These are phyloP conservation scores for Eucalyptus camaldulensis DNA, from an alignment of 345 rosid genomes.

Conservation along the genomic window DNA sequence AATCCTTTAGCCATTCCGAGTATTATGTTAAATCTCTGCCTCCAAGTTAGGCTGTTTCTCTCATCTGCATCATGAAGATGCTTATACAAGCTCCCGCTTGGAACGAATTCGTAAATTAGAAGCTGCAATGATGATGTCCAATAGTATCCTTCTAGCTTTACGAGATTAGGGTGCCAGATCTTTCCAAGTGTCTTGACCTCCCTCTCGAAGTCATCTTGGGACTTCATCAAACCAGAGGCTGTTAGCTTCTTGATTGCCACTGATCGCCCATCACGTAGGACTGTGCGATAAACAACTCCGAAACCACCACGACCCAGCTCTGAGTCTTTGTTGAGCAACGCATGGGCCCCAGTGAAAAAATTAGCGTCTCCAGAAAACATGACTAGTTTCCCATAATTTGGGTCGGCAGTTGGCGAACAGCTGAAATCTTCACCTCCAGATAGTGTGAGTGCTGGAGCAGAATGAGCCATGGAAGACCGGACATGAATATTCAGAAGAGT, in stretches of 20 bases:
- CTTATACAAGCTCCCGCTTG: slow-evolving; percentile 65
- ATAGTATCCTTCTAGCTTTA: slow-evolving; percentile 84
- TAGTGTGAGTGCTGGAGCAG: slow-evolving; percentile 37
- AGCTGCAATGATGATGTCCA: slow-evolving; percentile 89
- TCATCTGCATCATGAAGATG: slow-evolving; percentile 52
- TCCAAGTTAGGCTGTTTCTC: slow-evolving; percentile 54
- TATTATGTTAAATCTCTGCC: slow-evolving; percentile 68
- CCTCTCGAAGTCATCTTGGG: slow-evolving; percentile 81
- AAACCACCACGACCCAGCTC: slow-evolving; percentile 98
- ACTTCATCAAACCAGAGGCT: slow-evolving; percentile 64
- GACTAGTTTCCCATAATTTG: slow-evolving; percentile 86
- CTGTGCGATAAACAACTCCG: slow-evolving; percentile 81
- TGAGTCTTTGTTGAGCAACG: slow-evolving; percentile 86
- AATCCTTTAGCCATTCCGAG: slow-evolving; percentile 88
- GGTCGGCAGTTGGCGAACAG: slow-evolving; percentile 65
- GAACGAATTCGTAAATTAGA: slow-evolving; percentile 65
- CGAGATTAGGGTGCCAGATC: slow-evolving; percentile 64
- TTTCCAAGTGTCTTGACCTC: slow-evolving; percentile 74
- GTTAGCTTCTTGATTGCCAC: slow-evolving; percentile 96
- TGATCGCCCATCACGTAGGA: slow-evolving; percentile 63
- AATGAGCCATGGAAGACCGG: slow-evolving; percentile 43
- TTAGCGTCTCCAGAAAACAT: slow-evolving; percentile 91
- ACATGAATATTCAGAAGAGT: slow-evolving; percentile 76
- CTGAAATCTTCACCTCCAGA: slow-evolving; percentile 78
- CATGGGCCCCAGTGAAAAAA: slow-evolving; percentile 66